phyloP scores from a whole-genome alignment of 192 early-diverging fungal genomes.

The Diversispora epigaea region DNA sequence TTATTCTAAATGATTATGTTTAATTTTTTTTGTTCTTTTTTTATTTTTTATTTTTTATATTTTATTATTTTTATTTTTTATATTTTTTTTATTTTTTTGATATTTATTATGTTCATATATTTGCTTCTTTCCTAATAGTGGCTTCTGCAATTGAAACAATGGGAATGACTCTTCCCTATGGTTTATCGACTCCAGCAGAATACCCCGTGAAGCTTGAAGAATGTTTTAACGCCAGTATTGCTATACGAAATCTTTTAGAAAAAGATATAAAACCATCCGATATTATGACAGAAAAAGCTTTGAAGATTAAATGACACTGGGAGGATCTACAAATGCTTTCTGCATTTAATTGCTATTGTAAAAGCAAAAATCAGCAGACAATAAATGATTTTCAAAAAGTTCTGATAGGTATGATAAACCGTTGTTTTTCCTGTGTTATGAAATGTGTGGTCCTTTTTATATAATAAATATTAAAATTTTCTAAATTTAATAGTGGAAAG shows the following conservation, averaged over 20 bases:
- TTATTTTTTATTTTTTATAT: too few species aligned
- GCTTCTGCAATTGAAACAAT: too few species aligned
- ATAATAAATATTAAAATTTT: background rate
- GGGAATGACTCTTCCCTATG: too few species aligned
- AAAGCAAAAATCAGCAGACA: slow-evolving; percentile 83
- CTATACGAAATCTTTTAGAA: slow-evolving; percentile 88
- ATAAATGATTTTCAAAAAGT: slow-evolving; percentile 95
- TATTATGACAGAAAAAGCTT: slow-evolving; percentile 94
- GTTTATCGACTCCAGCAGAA: slow-evolving; percentile 89
- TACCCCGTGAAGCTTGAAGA: slow-evolving; percentile 87
- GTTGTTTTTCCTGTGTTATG: too few species aligned
- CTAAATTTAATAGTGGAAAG: slow-evolving; percentile 67
- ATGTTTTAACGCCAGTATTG: slow-evolving; percentile 78
- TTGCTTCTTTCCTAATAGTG: too few species aligned
- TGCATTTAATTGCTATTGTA: too few species aligned
- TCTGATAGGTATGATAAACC: slow-evolving; percentile 45
- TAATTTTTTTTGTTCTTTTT: too few species aligned
- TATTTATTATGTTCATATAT: too few species aligned
- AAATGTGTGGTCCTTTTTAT: background rate
- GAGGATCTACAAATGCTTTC: too few species aligned
- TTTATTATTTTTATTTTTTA: too few species aligned
- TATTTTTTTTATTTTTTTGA: too few species aligned
- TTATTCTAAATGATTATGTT: too few species aligned
- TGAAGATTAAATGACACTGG: slow-evolving; percentile 95
- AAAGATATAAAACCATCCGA: slow-evolving; percentile 91